Percentiles rank a stretch among this genome's conserved stretches.
phyloP scores from a whole-genome alignment of 2,329 filamentous ascomycete species.

The Verticillium albo-atrum region DNA sequence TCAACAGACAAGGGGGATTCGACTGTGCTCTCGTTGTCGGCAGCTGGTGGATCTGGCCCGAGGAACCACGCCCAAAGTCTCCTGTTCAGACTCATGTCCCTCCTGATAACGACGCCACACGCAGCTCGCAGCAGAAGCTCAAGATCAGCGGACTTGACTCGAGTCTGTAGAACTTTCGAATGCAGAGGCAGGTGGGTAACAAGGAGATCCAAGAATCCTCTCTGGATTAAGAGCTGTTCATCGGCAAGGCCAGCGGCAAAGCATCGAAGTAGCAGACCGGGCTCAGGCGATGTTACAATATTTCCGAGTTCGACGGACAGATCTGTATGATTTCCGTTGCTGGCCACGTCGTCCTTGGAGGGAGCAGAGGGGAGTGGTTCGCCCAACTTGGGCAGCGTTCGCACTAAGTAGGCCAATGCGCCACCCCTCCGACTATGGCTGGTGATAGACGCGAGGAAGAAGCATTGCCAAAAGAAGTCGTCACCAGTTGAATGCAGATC shows the following conservation, averaged over 20 bases:
- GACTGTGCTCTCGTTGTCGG: conserved; percentile 41
- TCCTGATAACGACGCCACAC: conserved; percentile 77
- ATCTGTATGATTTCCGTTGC: conserved; percentile 31
- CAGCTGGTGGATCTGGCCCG: conserved; percentile 61
- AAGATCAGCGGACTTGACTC: conserved; percentile 69
- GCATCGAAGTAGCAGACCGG: conserved; percentile 82
- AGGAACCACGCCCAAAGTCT: conserved; percentile 96
- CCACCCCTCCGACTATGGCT: conserved; percentile 80
- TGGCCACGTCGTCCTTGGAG: conserved; percentile 22
- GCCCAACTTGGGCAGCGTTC: conserved; percentile 71
- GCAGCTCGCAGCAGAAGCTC: conserved; percentile 79
- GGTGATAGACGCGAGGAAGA: conserved; percentile 90
- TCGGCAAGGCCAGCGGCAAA: conserved; percentile 88
- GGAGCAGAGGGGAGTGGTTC: conserved; percentile 27
- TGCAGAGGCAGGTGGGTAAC: conserved; percentile 86
- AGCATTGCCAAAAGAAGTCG: conserved; percentile 97
- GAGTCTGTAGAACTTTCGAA: conserved; percentile 72
- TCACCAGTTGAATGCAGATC: conserved; percentile 58
- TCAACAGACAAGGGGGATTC: conserved; percentile 42
- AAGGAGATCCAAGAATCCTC: conserved; percentile 88
- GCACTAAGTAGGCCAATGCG: conserved; percentile 78
- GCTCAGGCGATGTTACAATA: conserved; percentile 82
- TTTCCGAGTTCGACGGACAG: conserved; percentile 53
- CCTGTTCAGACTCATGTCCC: conserved; percentile 95
- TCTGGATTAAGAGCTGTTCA: conserved; percentile 84